These are phyloP conservation scores for Cryptococcus jaspeensis DNA, from an alignment of 1,284 basidiomycete species.

Conservation along the genomic window DNA sequence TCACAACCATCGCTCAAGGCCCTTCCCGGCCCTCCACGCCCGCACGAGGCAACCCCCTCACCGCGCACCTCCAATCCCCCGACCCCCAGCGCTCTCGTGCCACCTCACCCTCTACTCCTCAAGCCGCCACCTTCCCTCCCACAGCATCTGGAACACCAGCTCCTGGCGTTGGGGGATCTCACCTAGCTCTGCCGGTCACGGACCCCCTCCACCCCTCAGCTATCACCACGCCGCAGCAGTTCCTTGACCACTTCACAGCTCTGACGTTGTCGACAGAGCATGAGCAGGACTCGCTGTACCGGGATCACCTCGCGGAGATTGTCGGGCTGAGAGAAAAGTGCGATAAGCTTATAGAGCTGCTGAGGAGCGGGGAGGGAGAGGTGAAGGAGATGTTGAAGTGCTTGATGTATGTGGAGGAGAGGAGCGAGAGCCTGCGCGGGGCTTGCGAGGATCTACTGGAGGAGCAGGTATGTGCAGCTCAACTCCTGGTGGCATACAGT, in stretches of 20 bases:
- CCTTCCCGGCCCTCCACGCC: conserved; percentile 32
- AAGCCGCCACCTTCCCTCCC: conserved; percentile 6
- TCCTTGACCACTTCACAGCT: conserved; percentile 88
- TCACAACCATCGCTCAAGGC: conserved; percentile 20
- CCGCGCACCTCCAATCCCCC: conserved; percentile 9
- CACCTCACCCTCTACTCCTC: conserved; percentile 11
- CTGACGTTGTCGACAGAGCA: conserved; percentile 84
- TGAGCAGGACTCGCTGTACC: conserved; percentile 85
- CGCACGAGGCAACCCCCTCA: conserved; percentile 54
- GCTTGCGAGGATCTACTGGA: conserved; percentile 85
- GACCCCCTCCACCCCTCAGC: conserved; percentile 52
- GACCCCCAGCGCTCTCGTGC: not conserved
- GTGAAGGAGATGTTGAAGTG: conserved; percentile 77
- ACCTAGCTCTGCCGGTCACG: conserved; percentile 29
- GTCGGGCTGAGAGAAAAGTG: conserved; percentile 71
- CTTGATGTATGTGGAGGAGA: conserved; percentile 80
- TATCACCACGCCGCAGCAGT: conserved; percentile 84
- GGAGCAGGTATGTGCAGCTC: conserved; percentile 63
- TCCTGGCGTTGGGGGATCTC: conserved; percentile 7
- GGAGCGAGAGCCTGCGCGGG: conserved; percentile 78
- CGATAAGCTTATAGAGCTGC: conserved; percentile 64
- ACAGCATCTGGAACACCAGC: conserved; percentile 13
- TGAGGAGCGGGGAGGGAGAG: conserved; percentile 69
- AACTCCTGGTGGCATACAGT: not conserved
- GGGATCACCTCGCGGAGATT: conserved; percentile 73